phyloP scores from a whole-genome alignment of 768 basidiomycete species.

The Coprinopsis marcescibilis region DNA sequence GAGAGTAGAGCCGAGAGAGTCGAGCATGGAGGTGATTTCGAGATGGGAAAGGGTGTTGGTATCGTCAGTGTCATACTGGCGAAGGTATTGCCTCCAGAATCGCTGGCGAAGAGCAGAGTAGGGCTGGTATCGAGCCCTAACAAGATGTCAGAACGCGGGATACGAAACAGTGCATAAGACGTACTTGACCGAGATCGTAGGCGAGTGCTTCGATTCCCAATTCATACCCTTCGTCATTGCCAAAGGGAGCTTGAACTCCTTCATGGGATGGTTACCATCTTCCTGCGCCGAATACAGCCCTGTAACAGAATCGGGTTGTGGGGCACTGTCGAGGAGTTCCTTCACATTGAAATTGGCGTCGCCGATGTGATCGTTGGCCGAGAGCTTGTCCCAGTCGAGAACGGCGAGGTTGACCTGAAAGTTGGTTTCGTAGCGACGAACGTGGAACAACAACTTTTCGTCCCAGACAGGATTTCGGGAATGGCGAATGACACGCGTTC shows the following conservation, averaged over 20 bases:
- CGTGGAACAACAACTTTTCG: constrained; percentile 94
- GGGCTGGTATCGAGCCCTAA: constrained; percentile 89
- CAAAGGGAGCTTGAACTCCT: constrained; percentile 64
- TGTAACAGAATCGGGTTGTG: constrained; percentile 55
- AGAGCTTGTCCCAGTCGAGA: constrained; percentile 95
- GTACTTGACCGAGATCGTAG: constrained; percentile 65
- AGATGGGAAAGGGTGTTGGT: constrained; percentile 67
- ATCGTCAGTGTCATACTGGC: constrained; percentile 88
- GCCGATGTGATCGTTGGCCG: constrained; percentile 84
- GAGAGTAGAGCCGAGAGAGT: constrained; percentile 93
- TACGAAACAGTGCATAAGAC: neutral
- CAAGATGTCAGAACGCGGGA: neutral
- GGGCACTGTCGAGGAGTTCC: constrained; percentile 61
- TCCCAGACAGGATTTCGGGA: constrained; percentile 85
- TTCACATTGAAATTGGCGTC: constrained; percentile 67
- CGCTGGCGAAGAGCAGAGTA: constrained; percentile 87
- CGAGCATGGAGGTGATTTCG: constrained; percentile 92
- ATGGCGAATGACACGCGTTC: constrained; percentile 85
- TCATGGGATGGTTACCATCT: constrained; percentile 62
- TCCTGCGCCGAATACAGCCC: constrained; percentile 46
- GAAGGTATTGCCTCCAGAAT: constrained; percentile 87
- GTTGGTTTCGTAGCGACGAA: constrained; percentile 73
- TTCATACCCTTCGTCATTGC: constrained; percentile 49
- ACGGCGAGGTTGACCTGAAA: constrained; percentile 63
- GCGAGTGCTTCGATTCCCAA: constrained; percentile 72